Conservation (phyloP, 805 yeast genomes). For the Barnettozyma sp. region DNA sequence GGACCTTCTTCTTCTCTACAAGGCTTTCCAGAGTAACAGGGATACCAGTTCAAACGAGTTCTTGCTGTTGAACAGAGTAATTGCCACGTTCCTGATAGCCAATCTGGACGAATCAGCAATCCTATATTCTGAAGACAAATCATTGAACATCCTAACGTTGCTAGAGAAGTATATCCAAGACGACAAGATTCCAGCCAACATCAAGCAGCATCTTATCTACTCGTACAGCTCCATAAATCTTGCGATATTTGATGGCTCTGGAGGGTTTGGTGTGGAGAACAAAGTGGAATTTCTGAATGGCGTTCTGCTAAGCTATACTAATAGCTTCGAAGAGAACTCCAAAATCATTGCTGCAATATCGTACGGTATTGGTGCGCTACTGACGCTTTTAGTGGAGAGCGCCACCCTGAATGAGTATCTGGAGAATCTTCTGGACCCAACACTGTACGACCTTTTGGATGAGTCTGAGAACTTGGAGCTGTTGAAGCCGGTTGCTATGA, state of each 20-base stretch:
- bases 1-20: slow-evolving; percentile 16
- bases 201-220: slow-evolving; percentile 18
- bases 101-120: slow-evolving; percentile 21
- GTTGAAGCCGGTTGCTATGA: slow-evolving; percentile 22
- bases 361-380: slow-evolving; percentile 21
- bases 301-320: slow-evolving; percentile 10
- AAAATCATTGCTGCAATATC: slow-evolving; percentile 16
- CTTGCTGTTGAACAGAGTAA: slow-evolving; percentile 12
- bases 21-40: slow-evolving; percentile 16
- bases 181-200: slow-evolving; percentile 11
- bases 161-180: slow-evolving; percentile 19
- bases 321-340: slow-evolving; percentile 9
- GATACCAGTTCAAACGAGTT: slow-evolving; percentile 13
- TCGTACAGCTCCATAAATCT: slow-evolving; percentile 20
- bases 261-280: slow-evolving; percentile 24
- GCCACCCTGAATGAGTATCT: slow-evolving; percentile 16
- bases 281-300: slow-evolving; percentile 16
- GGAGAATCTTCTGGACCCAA: slow-evolving; percentile 19
- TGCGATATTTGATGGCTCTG: slow-evolving; percentile 22
- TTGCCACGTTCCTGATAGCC: slow-evolving; percentile 19
- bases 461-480: slow-evolving; percentile 18
- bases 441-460: slow-evolving; percentile 14
- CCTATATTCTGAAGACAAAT: slow-evolving; percentile 14
- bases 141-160: slow-evolving; percentile 13
- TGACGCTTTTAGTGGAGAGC: slow-evolving; percentile 17